Percentiles rank a stretch among this genome's conserved stretches.
phyloP scores from a whole-genome alignment of 352 stramenopile species.

The Aphanomyces stellatus region DNA sequence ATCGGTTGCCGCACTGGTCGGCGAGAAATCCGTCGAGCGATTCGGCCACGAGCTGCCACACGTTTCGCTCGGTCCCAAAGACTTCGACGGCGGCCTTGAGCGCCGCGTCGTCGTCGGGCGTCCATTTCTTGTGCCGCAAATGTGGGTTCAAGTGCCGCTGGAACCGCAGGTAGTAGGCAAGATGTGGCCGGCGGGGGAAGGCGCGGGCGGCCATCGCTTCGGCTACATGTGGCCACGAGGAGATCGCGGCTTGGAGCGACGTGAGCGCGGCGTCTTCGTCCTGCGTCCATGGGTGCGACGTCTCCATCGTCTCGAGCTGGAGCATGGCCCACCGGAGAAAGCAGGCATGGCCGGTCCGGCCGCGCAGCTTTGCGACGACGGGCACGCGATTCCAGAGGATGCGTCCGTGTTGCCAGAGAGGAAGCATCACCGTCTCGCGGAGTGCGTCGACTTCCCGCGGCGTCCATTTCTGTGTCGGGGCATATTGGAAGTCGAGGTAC shows the following conservation, averaged over 20 bases:
- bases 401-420: background rate
- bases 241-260: background rate
- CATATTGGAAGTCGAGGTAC: background rate
- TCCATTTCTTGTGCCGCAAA: background rate
- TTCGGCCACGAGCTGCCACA: slow-evolving; percentile 17
- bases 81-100: background rate
- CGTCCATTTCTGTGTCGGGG: background rate
- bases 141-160: background rate
- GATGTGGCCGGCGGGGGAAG: background rate
- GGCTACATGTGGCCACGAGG: background rate
- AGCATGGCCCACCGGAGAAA: background rate
- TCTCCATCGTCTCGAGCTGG: background rate
- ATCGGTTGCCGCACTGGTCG: slow-evolving; percentile 16
- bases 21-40: background rate
- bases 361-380: background rate
- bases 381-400: background rate
- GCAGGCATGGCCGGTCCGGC: background rate
- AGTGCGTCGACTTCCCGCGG: background rate
- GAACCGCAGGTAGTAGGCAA: slow-evolving; percentile 10
- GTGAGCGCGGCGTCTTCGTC: background rate
- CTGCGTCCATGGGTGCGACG: background rate
- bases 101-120: slow-evolving; percentile 2
- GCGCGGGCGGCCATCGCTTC: background rate
- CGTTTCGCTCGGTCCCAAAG: background rate
- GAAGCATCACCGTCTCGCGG: background rate